These are phyloP conservation scores for Sarocladium oryzae DNA, from an alignment of 2,329 filamentous ascomycete species.

Conservation along the genomic window DNA sequence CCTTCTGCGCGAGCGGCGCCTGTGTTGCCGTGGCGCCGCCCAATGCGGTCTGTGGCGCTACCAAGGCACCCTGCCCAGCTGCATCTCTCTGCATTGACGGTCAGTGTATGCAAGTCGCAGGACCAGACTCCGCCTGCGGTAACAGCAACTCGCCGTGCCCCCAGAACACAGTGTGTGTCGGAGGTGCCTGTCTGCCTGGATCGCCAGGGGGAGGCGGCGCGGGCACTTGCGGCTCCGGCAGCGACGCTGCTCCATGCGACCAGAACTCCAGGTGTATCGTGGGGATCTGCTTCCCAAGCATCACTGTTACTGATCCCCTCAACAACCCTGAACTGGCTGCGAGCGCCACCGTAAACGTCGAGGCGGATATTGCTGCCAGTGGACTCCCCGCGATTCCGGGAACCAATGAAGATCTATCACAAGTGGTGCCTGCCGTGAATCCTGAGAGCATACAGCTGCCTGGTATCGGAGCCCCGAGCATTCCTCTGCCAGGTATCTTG, in stretches of 20 bases:
- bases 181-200: slow-evolving; percentile 3
- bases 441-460: neutral
- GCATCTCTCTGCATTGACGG: neutral
- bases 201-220: neutral
- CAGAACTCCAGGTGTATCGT: neutral
- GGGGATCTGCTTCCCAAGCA: neutral
- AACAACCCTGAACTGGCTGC: neutral
- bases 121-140: neutral
- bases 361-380: neutral
- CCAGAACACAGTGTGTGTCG: neutral
- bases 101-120: neutral
- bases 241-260: neutral
- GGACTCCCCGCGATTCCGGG: neutral
- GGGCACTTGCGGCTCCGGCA: neutral
- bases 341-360: neutral
- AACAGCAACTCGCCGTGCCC: neutral
- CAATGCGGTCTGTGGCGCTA: neutral
- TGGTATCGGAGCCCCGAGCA: neutral
- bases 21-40: slow-evolving; percentile 5
- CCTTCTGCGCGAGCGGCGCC: slow-evolving; percentile 6
- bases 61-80: neutral
- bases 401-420: neutral
- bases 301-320: neutral
- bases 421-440: neutral
- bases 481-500: neutral